phyloP scores from a whole-genome alignment of 2,329 filamentous ascomycete species.

The Gnomoniopsis smithogilvyi region DNA sequence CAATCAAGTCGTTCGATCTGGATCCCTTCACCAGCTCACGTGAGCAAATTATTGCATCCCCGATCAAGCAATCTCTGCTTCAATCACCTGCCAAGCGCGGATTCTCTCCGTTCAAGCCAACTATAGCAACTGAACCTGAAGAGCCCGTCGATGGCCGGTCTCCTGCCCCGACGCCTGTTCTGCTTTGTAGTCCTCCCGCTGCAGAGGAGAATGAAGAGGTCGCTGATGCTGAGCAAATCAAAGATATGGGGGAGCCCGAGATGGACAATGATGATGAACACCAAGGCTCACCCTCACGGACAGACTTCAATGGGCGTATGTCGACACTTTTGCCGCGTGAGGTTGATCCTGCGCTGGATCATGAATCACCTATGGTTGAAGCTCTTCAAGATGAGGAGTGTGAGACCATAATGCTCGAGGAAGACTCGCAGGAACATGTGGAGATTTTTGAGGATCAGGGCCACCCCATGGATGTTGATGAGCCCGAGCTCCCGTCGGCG shows the following conservation, averaged over 20 bases:
- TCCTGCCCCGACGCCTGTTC: slow-evolving; percentile 11
- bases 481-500: slow-evolving; percentile 27
- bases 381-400: slow-evolving; percentile 17
- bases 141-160: slow-evolving; percentile 19
- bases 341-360: slow-evolving; percentile 24
- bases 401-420: slow-evolving; percentile 19
- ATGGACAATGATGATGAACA: slow-evolving; percentile 9
- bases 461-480: slow-evolving; percentile 24
- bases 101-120: slow-evolving; percentile 32
- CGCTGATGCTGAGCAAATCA: not conserved
- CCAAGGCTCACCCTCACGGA: not conserved
- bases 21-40: slow-evolving; percentile 23
- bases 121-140: slow-evolving; percentile 32
- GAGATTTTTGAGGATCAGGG: slow-evolving; percentile 2
- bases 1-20: slow-evolving; percentile 36
- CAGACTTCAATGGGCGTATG: slow-evolving; percentile 8
- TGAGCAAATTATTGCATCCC: slow-evolving; percentile 30
- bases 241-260: not conserved
- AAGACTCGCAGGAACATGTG: slow-evolving; percentile 14
- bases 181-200: slow-evolving; percentile 4
- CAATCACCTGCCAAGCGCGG: slow-evolving; percentile 38
- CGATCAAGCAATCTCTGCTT: slow-evolving; percentile 45
- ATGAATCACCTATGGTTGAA: slow-evolving; percentile 1
- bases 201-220: slow-evolving; percentile 2
- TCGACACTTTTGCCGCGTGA: slow-evolving; percentile 27